These are phyloP conservation scores for Trypanosoma mega DNA, from an alignment of 208 protist species.

Conservation along the genomic window DNA sequence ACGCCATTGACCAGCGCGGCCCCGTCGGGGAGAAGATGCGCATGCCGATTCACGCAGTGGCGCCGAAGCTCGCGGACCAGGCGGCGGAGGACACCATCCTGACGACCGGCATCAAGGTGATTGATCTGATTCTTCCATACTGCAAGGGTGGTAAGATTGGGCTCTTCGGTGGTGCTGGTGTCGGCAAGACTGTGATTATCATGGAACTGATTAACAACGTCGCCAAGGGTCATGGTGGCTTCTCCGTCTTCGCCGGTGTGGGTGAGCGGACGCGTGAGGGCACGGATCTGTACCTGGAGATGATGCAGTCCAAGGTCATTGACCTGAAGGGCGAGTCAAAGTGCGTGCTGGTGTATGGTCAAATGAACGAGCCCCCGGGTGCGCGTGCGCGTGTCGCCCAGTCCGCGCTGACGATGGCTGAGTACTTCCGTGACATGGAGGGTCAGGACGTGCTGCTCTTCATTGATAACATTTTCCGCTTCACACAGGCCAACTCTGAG, in stretches of 20 bases:
- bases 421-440: constrained; percentile 99
- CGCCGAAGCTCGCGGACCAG: constrained; percentile 95
- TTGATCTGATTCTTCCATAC: constrained; percentile 98
- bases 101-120: constrained; percentile 98
- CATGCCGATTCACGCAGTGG: constrained; percentile 94
- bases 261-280: constrained; percentile 98
- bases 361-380: constrained; percentile 99
- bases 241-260: constrained; percentile 98
- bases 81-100: constrained; percentile 93
- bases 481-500: constrained; percentile 98
- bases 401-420: constrained; percentile 96
- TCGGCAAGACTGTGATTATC: constrained; percentile 99
- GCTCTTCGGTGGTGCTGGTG: constrained; percentile 98
- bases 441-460: constrained; percentile 99
- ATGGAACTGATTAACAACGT: constrained; percentile 99
- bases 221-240: constrained; percentile 98
- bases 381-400: constrained; percentile 97
- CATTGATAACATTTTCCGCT: constrained; percentile 99
- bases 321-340: constrained; percentile 95
- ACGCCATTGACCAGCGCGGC: constrained; percentile 97
- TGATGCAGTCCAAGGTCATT: constrained; percentile 97
- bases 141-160: constrained; percentile 99
- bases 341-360: constrained; percentile 98
- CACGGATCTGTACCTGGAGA: constrained; percentile 98
- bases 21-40: constrained; percentile 89